phyloP scores from a whole-genome alignment of 2,329 filamentous ascomycete species.

The Microdochium nivale region DNA sequence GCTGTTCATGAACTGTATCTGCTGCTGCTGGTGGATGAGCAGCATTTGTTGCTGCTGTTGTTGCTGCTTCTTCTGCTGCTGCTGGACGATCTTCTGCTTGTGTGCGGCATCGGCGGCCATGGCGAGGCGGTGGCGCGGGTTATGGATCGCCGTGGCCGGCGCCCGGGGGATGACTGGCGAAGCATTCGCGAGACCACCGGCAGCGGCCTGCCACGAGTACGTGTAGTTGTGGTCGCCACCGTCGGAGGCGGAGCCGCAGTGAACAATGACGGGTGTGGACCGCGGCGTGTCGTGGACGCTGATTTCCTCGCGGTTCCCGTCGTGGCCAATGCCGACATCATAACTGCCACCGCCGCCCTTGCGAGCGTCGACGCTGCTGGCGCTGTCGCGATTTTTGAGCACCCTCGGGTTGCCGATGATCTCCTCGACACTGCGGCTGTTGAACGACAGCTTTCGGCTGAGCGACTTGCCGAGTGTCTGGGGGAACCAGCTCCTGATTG shows the following conservation, averaged over 20 bases:
- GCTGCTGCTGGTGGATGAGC: neutral
- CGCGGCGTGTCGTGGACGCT: neutral
- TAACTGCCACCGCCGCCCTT: neutral
- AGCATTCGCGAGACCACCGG: neutral
- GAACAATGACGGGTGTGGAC: neutral
- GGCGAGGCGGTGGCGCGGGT: conserved; percentile 5
- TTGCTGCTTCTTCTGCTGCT: conserved; percentile 1
- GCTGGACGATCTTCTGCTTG: conserved; percentile 2
- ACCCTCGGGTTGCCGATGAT: conserved; percentile 17
- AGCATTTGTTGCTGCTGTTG: neutral
- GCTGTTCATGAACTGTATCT: neutral
- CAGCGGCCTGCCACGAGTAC: neutral
- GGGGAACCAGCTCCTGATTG: neutral
- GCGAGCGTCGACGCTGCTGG: neutral
- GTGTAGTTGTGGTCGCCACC: neutral
- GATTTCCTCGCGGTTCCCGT: neutral
- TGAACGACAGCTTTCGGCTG: conserved; percentile 14
- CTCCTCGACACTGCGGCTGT: conserved; percentile 5
- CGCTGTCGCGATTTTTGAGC: conserved; percentile 9
- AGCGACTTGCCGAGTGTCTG: conserved; percentile 9
- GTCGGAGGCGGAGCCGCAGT: neutral
- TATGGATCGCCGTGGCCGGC: conserved; percentile 4
- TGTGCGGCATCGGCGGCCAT: conserved; percentile 13
- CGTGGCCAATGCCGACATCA: no score
- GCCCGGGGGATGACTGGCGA: neutral